These are phyloP conservation scores for Chaetomium strumarium DNA, from an alignment of 2,329 filamentous ascomycete species.

Conservation along the genomic window DNA sequence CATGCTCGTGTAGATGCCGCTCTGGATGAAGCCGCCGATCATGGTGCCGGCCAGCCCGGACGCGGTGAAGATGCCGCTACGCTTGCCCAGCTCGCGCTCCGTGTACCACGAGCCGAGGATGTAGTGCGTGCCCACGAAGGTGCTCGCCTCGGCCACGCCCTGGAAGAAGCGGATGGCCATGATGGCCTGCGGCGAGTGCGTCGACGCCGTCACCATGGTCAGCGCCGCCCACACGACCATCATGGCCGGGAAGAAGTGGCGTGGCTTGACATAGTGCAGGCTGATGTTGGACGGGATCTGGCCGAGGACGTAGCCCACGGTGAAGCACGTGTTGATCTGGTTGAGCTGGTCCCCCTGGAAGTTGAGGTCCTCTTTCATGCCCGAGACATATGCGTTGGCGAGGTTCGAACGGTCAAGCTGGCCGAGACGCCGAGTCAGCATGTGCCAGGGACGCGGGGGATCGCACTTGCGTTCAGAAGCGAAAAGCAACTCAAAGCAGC, in stretches of 20 bases:
- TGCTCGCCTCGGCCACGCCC: slow-evolving; percentile 50
- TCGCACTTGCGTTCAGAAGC: no score
- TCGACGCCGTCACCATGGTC: slow-evolving; percentile 55
- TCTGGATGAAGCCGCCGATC: slow-evolving; percentile 58
- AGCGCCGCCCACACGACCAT: slow-evolving; percentile 59
- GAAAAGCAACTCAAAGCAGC: slow-evolving; percentile 16
- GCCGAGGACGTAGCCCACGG: slow-evolving; percentile 45
- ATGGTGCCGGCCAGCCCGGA: slow-evolving; percentile 55
- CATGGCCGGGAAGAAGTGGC: slow-evolving; percentile 59
- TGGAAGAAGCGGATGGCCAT: slow-evolving; percentile 55
- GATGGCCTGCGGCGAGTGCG: slow-evolving; percentile 45
- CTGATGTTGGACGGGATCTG: slow-evolving; percentile 58
- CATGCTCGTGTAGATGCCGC: slow-evolving; percentile 41
- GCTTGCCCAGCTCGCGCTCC: slow-evolving; percentile 54
- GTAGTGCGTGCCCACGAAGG: slow-evolving; percentile 54
- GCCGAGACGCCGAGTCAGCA: background rate
- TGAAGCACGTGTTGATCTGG: slow-evolving; percentile 48
- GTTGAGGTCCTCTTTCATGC: slow-evolving; percentile 46
- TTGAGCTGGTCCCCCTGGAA: slow-evolving; percentile 46
- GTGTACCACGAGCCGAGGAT: slow-evolving; percentile 58
- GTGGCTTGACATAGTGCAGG: slow-evolving; percentile 56
- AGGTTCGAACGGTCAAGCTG: slow-evolving; percentile 47
- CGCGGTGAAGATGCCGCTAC: slow-evolving; percentile 55
- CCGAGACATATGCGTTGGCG: slow-evolving; percentile 49
- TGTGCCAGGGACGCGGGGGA: no score